These are phyloP conservation scores for Chondrostereum purpureum DNA, from an alignment of 1,284 basidiomycete species.

Conservation along the genomic window DNA sequence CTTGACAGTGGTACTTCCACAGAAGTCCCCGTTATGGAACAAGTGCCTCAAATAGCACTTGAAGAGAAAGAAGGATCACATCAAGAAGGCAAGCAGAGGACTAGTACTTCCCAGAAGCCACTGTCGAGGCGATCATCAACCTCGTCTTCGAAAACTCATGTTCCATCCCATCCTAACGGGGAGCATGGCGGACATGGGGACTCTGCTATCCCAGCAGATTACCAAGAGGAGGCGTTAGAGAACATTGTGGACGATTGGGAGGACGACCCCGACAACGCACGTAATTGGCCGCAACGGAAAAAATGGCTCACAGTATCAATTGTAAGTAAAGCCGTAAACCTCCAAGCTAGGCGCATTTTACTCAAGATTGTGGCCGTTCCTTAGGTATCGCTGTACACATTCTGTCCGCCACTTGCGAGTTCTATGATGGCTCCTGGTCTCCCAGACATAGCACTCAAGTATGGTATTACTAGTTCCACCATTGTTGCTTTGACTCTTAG, in stretches of 20 bases:
- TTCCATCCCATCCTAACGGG: neutral
- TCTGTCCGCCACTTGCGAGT: conserved; percentile 5
- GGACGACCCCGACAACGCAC: conserved; percentile 9
- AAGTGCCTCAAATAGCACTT: too few species aligned
- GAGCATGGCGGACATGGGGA: neutral
- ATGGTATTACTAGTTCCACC: conserved; percentile 34
- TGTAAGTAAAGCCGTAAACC: conserved; percentile 2
- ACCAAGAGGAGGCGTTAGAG: neutral
- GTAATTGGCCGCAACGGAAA: conserved; percentile 11
- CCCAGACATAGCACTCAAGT: conserved; percentile 28
- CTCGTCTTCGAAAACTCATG: neutral
- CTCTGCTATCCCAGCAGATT: neutral
- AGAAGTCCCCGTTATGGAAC: too few species aligned
- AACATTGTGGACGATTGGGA: conserved; percentile 12
- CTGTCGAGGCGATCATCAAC: too few species aligned
- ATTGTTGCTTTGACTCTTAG: conserved; percentile 36
- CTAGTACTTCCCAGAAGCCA: too few species aligned
- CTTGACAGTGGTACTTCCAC: too few species aligned
- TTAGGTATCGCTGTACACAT: conserved; percentile 9
- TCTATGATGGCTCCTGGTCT: conserved; percentile 4
- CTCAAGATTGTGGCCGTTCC: neutral
- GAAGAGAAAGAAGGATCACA: too few species aligned
- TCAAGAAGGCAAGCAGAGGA: too few species aligned
- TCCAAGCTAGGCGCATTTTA: neutral
- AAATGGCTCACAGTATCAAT: conserved; percentile 12